Evolutionary conservation across 768 basidiomycete genomes (phyloP).

Genomic region (Mycena olivaceomarginata): DNA sequence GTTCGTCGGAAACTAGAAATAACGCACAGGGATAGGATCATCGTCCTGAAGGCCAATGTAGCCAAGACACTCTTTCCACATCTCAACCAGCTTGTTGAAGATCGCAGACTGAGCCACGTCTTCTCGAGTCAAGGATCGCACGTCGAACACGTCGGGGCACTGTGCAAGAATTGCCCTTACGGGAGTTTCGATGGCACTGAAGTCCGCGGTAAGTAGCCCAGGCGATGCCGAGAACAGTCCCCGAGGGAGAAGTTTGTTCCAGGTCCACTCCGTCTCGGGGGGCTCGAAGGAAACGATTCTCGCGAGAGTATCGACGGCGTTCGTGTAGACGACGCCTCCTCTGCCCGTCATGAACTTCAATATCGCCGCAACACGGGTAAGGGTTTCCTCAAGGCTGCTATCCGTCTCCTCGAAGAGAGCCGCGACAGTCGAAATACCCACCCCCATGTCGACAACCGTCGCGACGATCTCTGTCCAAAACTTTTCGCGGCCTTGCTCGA

Average conservation of each 20-base stretch:
- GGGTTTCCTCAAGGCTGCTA: constrained; percentile 47
- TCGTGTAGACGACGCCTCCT: constrained; percentile 65
- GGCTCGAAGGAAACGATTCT: constrained; percentile 68
- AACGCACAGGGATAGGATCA: constrained; percentile 70
- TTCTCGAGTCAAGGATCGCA: constrained; percentile 73
- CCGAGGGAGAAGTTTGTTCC: constrained; percentile 68
- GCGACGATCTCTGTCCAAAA: constrained; percentile 65
- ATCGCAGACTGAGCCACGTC: constrained; percentile 75
- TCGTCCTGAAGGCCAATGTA: constrained; percentile 68
- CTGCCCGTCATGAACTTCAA: constrained; percentile 37
- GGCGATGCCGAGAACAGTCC: constrained; percentile 75
- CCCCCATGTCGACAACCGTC: constrained; percentile 72
- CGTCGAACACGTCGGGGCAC: constrained; percentile 70
- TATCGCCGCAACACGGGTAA: constrained; percentile 21
- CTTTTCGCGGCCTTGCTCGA: constrained; percentile 50
- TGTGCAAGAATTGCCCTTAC: constrained; percentile 75
- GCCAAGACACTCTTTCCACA: constrained; percentile 71
- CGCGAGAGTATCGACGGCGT: constrained; percentile 70
- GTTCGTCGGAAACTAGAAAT: not conserved
- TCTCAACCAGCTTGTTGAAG: constrained; percentile 68
- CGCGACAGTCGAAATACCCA: constrained; percentile 74
- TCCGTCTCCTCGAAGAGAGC: constrained; percentile 64
- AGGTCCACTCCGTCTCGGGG: constrained; percentile 63
- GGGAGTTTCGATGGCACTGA: constrained; percentile 62
- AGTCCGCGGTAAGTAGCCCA: constrained; percentile 74